These are phyloP conservation scores for Colletotrichum tropicicola DNA, from an alignment of 2,329 filamentous ascomycete species.

Conservation along the genomic window DNA sequence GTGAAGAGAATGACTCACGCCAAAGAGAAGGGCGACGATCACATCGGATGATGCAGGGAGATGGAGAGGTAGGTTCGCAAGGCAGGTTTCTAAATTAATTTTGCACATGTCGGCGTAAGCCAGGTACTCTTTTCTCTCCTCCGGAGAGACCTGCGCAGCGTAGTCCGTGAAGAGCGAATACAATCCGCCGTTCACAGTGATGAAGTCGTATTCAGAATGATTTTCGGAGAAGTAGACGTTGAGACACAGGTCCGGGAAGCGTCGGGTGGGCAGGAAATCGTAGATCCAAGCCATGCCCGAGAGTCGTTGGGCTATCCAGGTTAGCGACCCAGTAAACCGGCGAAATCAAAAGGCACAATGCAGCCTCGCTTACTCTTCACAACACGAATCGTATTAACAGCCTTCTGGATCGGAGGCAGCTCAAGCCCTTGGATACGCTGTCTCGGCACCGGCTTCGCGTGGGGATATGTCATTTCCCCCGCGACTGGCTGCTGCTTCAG, in stretches of 20 bases:
- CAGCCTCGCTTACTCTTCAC: slow-evolving; percentile 4
- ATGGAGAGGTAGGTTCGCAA: slow-evolving; percentile 42
- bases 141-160: slow-evolving; percentile 19
- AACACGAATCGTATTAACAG: slow-evolving; percentile 7
- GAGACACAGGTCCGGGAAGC: slow-evolving; percentile 42
- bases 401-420: slow-evolving; percentile 30
- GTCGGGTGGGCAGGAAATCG: slow-evolving; percentile 39
- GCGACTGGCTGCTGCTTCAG: slow-evolving; percentile 37
- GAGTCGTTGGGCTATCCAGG: background rate
- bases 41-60: slow-evolving; percentile 39
- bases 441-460: slow-evolving; percentile 25
- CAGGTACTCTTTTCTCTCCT: slow-evolving; percentile 35
- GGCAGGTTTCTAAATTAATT: slow-evolving; percentile 41
- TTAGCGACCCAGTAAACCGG: no score
- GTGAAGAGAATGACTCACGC: slow-evolving; percentile 17
- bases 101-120: slow-evolving; percentile 37
- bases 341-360: no score
- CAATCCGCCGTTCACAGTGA: slow-evolving; percentile 43
- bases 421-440: slow-evolving; percentile 16
- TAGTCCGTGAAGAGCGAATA: slow-evolving; percentile 23
- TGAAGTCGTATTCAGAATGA: slow-evolving; percentile 42
- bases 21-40: slow-evolving; percentile 34
- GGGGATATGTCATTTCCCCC: slow-evolving; percentile 37
- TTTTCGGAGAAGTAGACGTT: slow-evolving; percentile 44
- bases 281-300: slow-evolving; percentile 37